These are phyloP conservation scores for Osmanthus fragrans DNA, from an alignment of 257 asterid species.

Conservation along the genomic window DNA sequence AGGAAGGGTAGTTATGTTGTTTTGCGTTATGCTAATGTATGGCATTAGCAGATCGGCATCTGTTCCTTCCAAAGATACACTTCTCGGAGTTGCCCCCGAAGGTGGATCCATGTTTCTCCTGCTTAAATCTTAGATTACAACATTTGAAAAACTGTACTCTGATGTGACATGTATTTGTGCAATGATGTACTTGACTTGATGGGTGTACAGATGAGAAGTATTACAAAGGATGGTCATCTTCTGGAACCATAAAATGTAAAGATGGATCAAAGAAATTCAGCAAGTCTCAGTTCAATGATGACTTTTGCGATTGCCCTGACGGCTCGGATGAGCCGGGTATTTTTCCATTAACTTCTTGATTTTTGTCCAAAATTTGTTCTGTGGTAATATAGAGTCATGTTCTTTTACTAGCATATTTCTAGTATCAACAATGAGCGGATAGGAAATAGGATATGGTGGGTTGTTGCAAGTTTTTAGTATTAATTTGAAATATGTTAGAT, in stretches of 20 bases:
- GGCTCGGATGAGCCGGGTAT: constrained; percentile 98
- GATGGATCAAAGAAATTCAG: constrained; percentile 75
- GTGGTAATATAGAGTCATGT: background rate
- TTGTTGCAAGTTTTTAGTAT: background rate
- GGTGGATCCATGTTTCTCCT: constrained; percentile 35
- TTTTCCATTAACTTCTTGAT: background rate
- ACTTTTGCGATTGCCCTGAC: constrained; percentile 91
- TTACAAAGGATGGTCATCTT: constrained; percentile 48
- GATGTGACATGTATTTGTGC: background rate
- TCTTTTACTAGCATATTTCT: background rate
- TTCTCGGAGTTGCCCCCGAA: constrained; percentile 69
- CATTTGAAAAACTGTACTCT: background rate
- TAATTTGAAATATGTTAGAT: background rate
- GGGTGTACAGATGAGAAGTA: constrained; percentile 65
- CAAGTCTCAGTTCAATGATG: constrained; percentile 83
- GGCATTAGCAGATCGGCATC: constrained; percentile 47
- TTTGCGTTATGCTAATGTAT: constrained; percentile 22
- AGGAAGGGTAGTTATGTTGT: constrained; percentile 24
- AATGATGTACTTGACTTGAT: background rate
- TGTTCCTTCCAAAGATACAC: constrained; percentile 25
- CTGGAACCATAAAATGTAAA: constrained; percentile 67
- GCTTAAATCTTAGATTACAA: background rate
- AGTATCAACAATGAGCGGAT: background rate
- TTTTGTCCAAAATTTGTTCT: constrained; percentile 7
- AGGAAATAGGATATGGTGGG: background rate